Evolutionary conservation across 2,329 filamentous ascomycete species (phyloP).

Genomic region (Colletotrichum sp.): DNA sequence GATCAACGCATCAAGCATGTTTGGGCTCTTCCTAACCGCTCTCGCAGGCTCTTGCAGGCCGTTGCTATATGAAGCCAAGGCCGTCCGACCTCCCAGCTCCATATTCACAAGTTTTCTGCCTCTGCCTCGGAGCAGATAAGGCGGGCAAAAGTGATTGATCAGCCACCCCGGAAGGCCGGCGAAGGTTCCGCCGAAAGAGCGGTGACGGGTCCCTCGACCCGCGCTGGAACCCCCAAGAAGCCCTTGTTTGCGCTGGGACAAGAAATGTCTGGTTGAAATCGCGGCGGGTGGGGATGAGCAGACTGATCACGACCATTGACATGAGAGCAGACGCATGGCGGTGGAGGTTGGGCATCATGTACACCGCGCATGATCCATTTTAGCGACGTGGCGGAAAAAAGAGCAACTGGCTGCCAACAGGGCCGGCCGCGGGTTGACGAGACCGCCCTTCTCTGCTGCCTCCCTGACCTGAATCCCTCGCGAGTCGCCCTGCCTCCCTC

Average conservation of each 20-base stretch:
- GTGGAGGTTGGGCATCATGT: constrained; percentile 22
- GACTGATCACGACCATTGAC: constrained; percentile 12
- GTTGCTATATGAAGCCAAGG: not conserved
- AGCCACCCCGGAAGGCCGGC: constrained; percentile 11
- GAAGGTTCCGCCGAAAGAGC: constrained; percentile 21
- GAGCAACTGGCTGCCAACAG: not conserved
- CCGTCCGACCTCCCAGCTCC: not conserved
- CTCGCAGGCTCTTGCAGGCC: not conserved
- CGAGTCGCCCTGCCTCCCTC: not conserved
- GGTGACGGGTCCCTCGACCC: constrained; percentile 15
- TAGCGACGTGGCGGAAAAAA: constrained; percentile 19
- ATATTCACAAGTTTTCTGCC: not conserved
- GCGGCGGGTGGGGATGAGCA: constrained; percentile 10
- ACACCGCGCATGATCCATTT: constrained; percentile 18
- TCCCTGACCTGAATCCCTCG: not conserved
- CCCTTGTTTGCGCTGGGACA: constrained; percentile 9
- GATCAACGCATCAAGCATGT: not conserved
- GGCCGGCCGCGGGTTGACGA: constrained; percentile 9
- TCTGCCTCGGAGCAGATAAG: not conserved
- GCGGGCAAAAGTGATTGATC: constrained; percentile 4
- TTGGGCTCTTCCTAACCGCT: not conserved
- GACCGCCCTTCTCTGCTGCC: constrained; percentile 14
- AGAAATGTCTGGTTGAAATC: constrained; percentile 14
- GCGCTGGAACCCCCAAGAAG: not conserved
- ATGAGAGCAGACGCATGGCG: constrained; percentile 19